These are phyloP conservation scores for Apiospora malaysiana DNA, from an alignment of 2,329 filamentous ascomycete species.

Conservation along the genomic window DNA sequence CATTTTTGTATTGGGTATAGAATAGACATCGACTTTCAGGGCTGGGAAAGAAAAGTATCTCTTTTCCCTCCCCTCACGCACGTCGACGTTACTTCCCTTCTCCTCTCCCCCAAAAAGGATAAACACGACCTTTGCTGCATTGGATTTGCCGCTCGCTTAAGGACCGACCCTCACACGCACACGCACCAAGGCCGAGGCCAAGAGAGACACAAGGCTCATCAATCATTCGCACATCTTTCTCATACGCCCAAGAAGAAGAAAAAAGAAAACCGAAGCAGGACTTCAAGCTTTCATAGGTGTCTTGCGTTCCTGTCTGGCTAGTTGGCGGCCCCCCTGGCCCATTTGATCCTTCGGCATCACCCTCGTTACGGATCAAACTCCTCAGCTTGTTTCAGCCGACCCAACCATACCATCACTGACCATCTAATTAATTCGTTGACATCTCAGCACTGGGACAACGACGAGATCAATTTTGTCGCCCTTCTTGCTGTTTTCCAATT, in stretches of 20 bases:
- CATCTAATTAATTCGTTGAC: slow-evolving; percentile 29
- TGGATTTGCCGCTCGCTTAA: slow-evolving; percentile 17
- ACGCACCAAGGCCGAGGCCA: slow-evolving; percentile 13
- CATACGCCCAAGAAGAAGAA: slow-evolving; percentile 17
- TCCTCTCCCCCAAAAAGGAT: neutral
- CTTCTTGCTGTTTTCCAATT: neutral
- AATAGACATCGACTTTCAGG: neutral
- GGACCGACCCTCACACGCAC: neutral
- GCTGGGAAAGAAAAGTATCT: neutral
- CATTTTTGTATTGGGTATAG: slow-evolving; percentile 2
- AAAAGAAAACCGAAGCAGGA: slow-evolving; percentile 2
- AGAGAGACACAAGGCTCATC: slow-evolving; percentile 5
- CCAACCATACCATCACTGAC: slow-evolving; percentile 26
- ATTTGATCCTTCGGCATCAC: slow-evolving; percentile 23
- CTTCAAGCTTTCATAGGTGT: slow-evolving; percentile 18
- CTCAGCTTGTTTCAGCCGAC: slow-evolving; percentile 44
- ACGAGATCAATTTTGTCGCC: neutral
- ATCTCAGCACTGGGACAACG: neutral
- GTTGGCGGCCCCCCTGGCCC: slow-evolving; percentile 15
- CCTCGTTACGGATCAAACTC: slow-evolving; percentile 43
- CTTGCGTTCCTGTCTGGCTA: slow-evolving; percentile 11
- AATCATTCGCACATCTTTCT: neutral
- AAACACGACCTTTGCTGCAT: slow-evolving; percentile 10
- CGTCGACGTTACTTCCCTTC: neutral
- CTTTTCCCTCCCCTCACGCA: neutral